These are phyloP conservation scores for Purshia tridentata DNA, from an alignment of 306 rosid species.

Conservation along the genomic window DNA sequence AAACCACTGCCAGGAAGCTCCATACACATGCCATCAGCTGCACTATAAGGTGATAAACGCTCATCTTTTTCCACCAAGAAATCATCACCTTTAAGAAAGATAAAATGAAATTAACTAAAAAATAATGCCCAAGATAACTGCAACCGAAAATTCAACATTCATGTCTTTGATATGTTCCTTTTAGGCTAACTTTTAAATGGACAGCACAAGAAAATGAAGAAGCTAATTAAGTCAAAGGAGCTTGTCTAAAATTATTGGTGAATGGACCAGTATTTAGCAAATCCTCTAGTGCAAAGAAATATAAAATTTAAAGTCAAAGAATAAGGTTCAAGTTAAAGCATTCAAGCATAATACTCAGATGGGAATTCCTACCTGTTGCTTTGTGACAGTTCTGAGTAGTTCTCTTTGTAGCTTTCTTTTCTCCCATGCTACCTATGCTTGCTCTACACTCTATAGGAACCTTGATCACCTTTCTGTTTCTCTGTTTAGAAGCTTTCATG, in stretches of 20 bases:
- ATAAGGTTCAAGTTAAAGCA: not conserved
- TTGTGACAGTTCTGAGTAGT: conserved; percentile 26
- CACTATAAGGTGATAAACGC: conserved; percentile 24
- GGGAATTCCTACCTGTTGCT: conserved; percentile 41
- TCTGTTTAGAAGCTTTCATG: conserved; percentile 43
- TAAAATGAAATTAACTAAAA: not conserved
- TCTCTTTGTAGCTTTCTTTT: conserved; percentile 33
- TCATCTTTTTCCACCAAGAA: conserved; percentile 34
- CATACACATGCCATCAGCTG: conserved; percentile 21
- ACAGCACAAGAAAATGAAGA: conserved; percentile 12
- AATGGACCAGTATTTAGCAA: not conserved
- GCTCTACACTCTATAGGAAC: conserved; percentile 35
- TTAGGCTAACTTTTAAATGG: conserved; percentile 10
- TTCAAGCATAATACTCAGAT: not conserved
- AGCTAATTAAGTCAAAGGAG: conserved; percentile 3
- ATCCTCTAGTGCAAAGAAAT: not conserved
- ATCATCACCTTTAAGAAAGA: conserved; percentile 25
- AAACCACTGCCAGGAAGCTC: conserved; percentile 16
- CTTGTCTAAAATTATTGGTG: conserved; percentile 7
- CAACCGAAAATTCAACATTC: not conserved
- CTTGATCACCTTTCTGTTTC: conserved; percentile 33
- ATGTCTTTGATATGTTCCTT: not conserved
- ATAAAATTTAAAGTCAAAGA: not conserved
- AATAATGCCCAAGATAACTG: conserved; percentile 7
- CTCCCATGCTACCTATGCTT: conserved; percentile 27